Evolutionary conservation across 2,329 filamentous ascomycete species (phyloP).

Genomic region (Purpureocillium lavendulum): DNA sequence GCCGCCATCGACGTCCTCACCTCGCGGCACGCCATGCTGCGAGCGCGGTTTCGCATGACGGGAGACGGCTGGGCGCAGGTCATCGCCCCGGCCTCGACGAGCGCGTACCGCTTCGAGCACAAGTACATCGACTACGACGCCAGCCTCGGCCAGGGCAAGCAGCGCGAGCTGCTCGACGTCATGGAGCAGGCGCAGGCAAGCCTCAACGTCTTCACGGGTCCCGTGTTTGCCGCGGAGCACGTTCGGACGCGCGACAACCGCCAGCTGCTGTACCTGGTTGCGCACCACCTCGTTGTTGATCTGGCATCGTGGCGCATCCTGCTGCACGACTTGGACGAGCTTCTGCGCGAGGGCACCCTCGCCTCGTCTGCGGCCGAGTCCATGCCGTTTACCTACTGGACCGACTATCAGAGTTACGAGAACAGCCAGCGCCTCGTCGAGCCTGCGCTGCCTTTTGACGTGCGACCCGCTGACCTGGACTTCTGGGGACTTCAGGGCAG

Average conservation of each 20-base stretch:
- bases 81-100: slow-evolving; percentile 28
- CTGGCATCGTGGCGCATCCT: slow-evolving; percentile 42
- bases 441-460: slow-evolving; percentile 28
- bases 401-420: slow-evolving; percentile 33
- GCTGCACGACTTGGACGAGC: slow-evolving; percentile 39
- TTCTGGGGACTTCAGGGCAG: slow-evolving; percentile 36
- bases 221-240: slow-evolving; percentile 41
- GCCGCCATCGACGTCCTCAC: slow-evolving; percentile 40
- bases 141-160: slow-evolving; percentile 23
- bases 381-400: slow-evolving; percentile 42
- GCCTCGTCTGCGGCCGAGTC: slow-evolving; percentile 28
- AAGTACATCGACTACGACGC: slow-evolving; percentile 29
- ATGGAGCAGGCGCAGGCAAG: slow-evolving; percentile 31
- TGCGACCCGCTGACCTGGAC: slow-evolving; percentile 28
- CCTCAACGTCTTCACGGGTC: slow-evolving; percentile 41
- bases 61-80: slow-evolving; percentile 37
- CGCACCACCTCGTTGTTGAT: slow-evolving; percentile 45
- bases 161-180: slow-evolving; percentile 11
- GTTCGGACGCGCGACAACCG: slow-evolving; percentile 34
- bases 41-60: slow-evolving; percentile 33
- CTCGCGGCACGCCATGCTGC: slow-evolving; percentile 42
- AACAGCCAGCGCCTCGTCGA: slow-evolving; percentile 19
- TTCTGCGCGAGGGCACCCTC: slow-evolving; percentile 35
- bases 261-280: slow-evolving; percentile 39
- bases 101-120: slow-evolving; percentile 35